A percentile compares a stretch with the other conserved stretches of the same genome.
These are phyloP conservation scores for Collariella sp. DNA, from an alignment of 495 filamentous ascomycete genomes.

Conservation along the genomic window DNA sequence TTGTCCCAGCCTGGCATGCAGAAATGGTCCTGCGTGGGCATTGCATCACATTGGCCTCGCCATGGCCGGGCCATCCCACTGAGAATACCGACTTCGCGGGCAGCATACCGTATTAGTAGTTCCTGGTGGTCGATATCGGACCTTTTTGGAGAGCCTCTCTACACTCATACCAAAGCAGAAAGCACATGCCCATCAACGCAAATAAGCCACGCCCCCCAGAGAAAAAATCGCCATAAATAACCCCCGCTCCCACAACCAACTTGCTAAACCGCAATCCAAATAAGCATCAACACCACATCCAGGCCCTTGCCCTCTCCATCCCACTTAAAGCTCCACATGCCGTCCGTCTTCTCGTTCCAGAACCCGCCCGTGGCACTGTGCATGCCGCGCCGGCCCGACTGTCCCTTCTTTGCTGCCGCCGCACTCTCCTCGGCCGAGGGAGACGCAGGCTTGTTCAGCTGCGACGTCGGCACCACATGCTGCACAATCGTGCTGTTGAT, in stretches of 20 bases:
- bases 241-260: too few relatives aligned
- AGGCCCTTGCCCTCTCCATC: conserved; percentile 77
- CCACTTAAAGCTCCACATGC: conserved; percentile 97
- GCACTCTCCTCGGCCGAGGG: conserved; percentile 27
- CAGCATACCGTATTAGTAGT: too few relatives aligned
- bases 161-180: background rate
- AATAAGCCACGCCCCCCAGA: too few relatives aligned
- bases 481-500: conserved; percentile 98
- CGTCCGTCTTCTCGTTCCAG: conserved; percentile 96
- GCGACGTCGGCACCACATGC: conserved; percentile 55
- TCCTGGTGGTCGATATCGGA: too few relatives aligned
- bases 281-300: conserved; percentile 84
- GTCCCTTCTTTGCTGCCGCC: conserved; percentile 49
- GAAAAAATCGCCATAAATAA: too few relatives aligned
- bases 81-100: too few relatives aligned
- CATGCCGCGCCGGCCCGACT: conserved; percentile 83
- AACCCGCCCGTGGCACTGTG: conserved; percentile 89
- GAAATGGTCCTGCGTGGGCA: too few relatives aligned
- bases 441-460: conserved; percentile 39
- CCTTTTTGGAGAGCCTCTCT: too few relatives aligned
- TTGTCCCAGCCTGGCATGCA: too few relatives aligned
- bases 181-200: too few relatives aligned
- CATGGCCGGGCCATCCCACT: too few relatives aligned
- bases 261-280: conserved; percentile 72
- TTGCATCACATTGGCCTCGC: too few relatives aligned